phyloP scores from a whole-genome alignment of 164 flowering plant genomes.

The Aristolochia californica region DNA sequence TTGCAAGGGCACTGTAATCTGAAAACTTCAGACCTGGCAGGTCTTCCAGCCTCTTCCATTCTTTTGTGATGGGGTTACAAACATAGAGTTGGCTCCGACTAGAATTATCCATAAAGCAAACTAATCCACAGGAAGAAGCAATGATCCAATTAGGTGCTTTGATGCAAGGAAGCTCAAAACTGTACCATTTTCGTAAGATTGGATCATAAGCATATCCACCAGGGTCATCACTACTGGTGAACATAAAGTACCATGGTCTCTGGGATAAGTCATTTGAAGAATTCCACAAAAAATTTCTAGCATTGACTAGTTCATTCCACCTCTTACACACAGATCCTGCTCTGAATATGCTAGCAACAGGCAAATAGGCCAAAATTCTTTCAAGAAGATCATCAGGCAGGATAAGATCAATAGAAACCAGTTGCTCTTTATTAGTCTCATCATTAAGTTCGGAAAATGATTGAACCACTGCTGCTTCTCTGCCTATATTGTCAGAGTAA shows the following conservation, averaged over 20 bases:
- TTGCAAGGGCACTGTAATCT: constrained; percentile 73
- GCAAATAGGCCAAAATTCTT: constrained; percentile 64
- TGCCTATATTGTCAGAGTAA: constrained; percentile 2
- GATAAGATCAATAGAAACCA: constrained; percentile 41
- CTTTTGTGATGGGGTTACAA: constrained; percentile 73
- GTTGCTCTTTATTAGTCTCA: constrained; percentile 28
- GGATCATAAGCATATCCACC: constrained; percentile 86
- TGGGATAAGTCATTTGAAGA: constrained; percentile 32
- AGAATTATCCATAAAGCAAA: constrained; percentile 77
- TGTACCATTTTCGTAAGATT: constrained; percentile 64
- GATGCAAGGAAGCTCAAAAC: constrained; percentile 69
- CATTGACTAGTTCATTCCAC: constrained; percentile 69
- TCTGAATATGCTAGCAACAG: constrained; percentile 71
- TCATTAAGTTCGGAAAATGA: constrained; percentile 35
- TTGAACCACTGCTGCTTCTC: constrained; percentile 24
- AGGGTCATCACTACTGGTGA: constrained; percentile 68
- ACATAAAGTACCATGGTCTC: constrained; percentile 96
- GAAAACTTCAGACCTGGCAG: constrained; percentile 53
- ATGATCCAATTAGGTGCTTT: constrained; percentile 48
- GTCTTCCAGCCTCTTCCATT: constrained; percentile 34
- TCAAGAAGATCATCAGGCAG: constrained; percentile 84
- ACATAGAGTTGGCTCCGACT: constrained; percentile 49
- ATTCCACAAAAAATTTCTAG: constrained; percentile 67
- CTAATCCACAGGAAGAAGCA: constrained; percentile 75
- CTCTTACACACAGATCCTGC: constrained; percentile 82